These are phyloP conservation scores for Sporothrix curviconia DNA, from an alignment of 2,329 filamentous ascomycete genomes.

Conservation along the genomic window DNA sequence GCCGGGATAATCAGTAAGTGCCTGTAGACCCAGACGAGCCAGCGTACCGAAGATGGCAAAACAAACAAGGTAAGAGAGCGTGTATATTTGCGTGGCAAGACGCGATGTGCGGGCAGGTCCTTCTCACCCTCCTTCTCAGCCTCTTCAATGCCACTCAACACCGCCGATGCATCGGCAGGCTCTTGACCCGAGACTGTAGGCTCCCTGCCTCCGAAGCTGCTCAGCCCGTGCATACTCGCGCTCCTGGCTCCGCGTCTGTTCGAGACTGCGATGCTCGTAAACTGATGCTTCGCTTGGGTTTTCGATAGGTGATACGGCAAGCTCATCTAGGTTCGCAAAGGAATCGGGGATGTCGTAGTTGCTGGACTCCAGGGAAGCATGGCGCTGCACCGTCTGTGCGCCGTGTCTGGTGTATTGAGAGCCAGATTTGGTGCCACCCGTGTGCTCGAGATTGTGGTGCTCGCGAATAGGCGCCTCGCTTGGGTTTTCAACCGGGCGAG, in stretches of 20 bases:
- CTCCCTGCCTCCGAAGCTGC: conserved; percentile 8
- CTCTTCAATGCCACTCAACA: neutral
- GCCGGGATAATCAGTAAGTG: conserved; percentile 71
- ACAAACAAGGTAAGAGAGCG: conserved; percentile 72
- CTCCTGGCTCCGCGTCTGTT: conserved; percentile 29
- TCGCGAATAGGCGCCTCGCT: too few relatives aligned
- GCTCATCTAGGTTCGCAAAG: conserved; percentile 39
- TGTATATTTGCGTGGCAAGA: conserved; percentile 57
- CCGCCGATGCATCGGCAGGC: neutral
- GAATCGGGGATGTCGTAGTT: conserved; percentile 32
- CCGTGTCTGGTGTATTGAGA: neutral
- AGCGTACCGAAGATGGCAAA: conserved; percentile 83
- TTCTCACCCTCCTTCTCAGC: neutral
- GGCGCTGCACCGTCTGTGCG: conserved; percentile 16
- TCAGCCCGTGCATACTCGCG: conserved; percentile 21
- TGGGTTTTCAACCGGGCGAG: too few relatives aligned
- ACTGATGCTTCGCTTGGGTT: conserved; percentile 32
- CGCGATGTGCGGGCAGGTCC: conserved; percentile 35
- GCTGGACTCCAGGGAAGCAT: conserved; percentile 17
- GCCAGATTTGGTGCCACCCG: too few relatives aligned
- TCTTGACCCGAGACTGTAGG: conserved; percentile 3
- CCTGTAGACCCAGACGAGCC: conserved; percentile 71
- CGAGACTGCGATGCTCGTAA: conserved; percentile 35
- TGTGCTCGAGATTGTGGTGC: too few relatives aligned
- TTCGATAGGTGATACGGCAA: conserved; percentile 37